Evolutionary conservation across 1,284 basidiomycete genomes (phyloP), one percentile per base, ranked within the genome.

Genomic region (Moesziomyces sp.): DNA sequence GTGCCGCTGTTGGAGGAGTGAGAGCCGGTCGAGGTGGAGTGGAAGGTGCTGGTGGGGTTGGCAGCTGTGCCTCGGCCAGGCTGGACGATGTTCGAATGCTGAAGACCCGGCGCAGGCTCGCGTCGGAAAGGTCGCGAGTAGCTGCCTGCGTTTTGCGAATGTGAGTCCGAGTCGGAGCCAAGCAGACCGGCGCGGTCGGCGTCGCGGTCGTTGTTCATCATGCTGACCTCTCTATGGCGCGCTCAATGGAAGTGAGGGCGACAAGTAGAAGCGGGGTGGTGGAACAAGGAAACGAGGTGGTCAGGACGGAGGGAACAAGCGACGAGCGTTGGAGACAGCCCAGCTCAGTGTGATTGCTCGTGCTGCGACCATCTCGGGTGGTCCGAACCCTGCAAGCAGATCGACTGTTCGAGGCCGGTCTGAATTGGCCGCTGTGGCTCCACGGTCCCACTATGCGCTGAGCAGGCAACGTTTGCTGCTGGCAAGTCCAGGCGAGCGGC

Each of bases 61-160:
- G 35, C 35, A 38, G 35, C 35, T 10, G 35, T 38, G 35, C 35
- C 35, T 16, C 35, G 35, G 35, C 55, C 62, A 14, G 55, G 62
- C 14, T 58, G 60, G 6, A 63, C 60, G 24, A 63, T 63, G 54
- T 63, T 57, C 45, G 53, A 63, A 35, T 57, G 50, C 5, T 44
- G 48, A 8, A 63, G 54, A 23, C 48, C 52, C 35, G 60, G 54
- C 11, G 60, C 52, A 24, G 60, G 54, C 10, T 57, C 51, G 23
- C 44, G 30, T 26, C 53, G 52, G 48, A 62, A 62, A 13, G 59
- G 48, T 35, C 59, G 48, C 21, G 59, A 62, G 35, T 56, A 62
- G 42, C 52, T 56, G 30, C 18, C 51, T 14, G 44, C 52, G 11
- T 49, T 47, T 7, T 30, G 45, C 4, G 13, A 18, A 18, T 56